These are phyloP conservation scores for Isatis lusitanica DNA, from an alignment of 441 rosid species.

Conservation along the genomic window DNA sequence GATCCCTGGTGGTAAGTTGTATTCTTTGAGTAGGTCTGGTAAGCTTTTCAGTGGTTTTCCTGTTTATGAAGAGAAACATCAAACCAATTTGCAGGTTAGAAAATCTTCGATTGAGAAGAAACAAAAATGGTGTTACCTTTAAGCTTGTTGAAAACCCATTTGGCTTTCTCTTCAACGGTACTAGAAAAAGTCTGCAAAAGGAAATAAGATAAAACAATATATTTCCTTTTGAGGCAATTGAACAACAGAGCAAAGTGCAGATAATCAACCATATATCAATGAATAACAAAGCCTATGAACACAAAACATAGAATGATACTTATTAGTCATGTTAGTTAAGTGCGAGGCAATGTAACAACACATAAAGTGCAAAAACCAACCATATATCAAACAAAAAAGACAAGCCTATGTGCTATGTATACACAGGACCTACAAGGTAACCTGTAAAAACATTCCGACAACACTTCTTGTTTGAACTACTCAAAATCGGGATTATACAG, in stretches of 20 bases:
- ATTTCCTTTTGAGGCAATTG: not conserved
- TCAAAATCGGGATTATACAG: not conserved
- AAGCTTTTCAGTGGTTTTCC: constrained; percentile 72
- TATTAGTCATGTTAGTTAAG: too few species aligned
- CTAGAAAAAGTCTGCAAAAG: constrained; percentile 65
- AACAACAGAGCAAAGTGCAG: not conserved
- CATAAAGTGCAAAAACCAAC: not conserved
- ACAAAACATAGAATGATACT: not conserved
- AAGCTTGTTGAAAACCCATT: constrained; percentile 88
- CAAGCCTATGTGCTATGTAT: not conserved
- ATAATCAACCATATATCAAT: not conserved
- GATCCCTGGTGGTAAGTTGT: constrained; percentile 86
- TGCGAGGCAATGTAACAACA: not conserved
- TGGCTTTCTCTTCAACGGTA: constrained; percentile 92
- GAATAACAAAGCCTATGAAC: not conserved
- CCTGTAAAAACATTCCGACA: not conserved
- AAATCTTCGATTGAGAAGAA: not conserved
- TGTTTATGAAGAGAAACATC: constrained; percentile 16
- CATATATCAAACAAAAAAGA: not conserved
- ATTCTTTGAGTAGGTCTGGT: constrained; percentile 78
- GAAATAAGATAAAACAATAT: not conserved
- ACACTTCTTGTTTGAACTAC: not conserved
- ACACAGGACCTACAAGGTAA: not conserved
- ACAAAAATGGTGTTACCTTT: constrained; percentile 53
- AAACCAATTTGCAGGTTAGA: not conserved